Evolutionary conservation across 306 rosid species (phyloP).

Genomic region (Citrullus colocynthis): DNA sequence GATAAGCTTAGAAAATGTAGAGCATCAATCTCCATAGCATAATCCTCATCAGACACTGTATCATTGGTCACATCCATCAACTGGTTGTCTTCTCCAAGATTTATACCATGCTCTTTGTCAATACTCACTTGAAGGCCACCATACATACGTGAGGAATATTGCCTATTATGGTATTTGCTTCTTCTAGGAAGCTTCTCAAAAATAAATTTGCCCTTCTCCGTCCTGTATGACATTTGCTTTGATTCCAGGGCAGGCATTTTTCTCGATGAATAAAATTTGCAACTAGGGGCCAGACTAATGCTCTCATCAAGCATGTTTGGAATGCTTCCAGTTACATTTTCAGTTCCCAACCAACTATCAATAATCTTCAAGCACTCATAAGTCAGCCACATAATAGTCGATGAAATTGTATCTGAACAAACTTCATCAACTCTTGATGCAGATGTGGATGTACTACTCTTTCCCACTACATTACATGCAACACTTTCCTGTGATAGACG

Average conservation of each 20-base stretch:
- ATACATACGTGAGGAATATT: constrained; percentile 17
- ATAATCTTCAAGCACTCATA: constrained; percentile 75
- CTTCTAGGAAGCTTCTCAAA: constrained; percentile 50
- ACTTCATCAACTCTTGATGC: constrained; percentile 27
- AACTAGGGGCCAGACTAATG: constrained; percentile 25
- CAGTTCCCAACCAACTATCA: constrained; percentile 65
- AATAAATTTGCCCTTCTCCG: constrained; percentile 43
- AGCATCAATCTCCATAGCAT: constrained; percentile 37
- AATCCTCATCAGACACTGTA: constrained; percentile 51
- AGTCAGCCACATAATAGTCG: constrained; percentile 52
- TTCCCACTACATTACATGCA: constrained; percentile 37
- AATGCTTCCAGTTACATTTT: constrained; percentile 32
- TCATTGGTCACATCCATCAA: constrained; percentile 22
- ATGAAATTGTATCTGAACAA: constrained; percentile 28
- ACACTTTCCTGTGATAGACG: constrained; percentile 68
- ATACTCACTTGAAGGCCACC: constrained; percentile 16
- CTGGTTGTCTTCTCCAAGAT: constrained; percentile 24
- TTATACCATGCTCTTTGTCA: constrained; percentile 21
- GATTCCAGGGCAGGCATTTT: constrained; percentile 21
- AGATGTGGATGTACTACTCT: constrained; percentile 25
- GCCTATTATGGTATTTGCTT: constrained; percentile 42
- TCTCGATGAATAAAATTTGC: constrained; percentile 50
- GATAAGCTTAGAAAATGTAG: constrained; percentile 45
- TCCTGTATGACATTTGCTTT: constrained; percentile 49
- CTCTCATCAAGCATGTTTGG: constrained; percentile 25